Evolutionary conservation across 1,284 basidiomycete species (phyloP), one percentile per base, ranked within the genome.

Genomic region (Megacollybia platyphylla): DNA sequence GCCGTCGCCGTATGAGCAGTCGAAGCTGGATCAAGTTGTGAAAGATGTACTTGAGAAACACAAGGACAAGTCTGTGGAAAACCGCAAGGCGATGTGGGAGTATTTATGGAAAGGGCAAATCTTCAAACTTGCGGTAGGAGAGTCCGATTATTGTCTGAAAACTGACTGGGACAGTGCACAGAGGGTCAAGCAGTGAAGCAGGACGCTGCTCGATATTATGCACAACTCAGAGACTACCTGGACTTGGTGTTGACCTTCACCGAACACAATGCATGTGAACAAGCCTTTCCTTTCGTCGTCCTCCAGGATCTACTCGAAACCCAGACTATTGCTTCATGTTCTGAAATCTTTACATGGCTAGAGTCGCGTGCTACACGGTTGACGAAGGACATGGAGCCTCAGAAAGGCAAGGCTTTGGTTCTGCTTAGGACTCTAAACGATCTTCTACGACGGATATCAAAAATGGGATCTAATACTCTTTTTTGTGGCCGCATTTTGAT

Each of bases 401-500:
- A 82, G 56, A 87, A 85, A 56, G 87, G 87, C 47, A 92, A 93
- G 57, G 87, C 87, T 0, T 77, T 92, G 30, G 70, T 86, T 39
- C 68, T 94, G 9, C 69, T 94, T 26, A 77, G 91, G 36, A 83
- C 82, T 27, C 69, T 91, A 40, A 94, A 94, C 53, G 89, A 92
- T 53, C 72, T 94, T 6, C 67, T 93, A 1, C 73, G 87, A 11
- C 74, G 91, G 1, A 66, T 93, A 9, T 87, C 86, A 20, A 89
- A 89, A 60, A 86, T 79, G 54, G 87, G 87, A 41, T 70, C 74
- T 7, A 79, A 78, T 30, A 88, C 88, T 2, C 76, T 85, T 51
- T 88, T 94, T 56, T 88, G 86, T 49, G 91, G 91, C 2, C 73
- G 88, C 1, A 90, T 94, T 53, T 67, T 92, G 53, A 86, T 84